Percentiles rank a stretch among this genome's conserved stretches.
These are phyloP conservation scores for Colletotrichum cordylinicola DNA, from an alignment of 2,329 filamentous ascomycete genomes.

Conservation along the genomic window DNA sequence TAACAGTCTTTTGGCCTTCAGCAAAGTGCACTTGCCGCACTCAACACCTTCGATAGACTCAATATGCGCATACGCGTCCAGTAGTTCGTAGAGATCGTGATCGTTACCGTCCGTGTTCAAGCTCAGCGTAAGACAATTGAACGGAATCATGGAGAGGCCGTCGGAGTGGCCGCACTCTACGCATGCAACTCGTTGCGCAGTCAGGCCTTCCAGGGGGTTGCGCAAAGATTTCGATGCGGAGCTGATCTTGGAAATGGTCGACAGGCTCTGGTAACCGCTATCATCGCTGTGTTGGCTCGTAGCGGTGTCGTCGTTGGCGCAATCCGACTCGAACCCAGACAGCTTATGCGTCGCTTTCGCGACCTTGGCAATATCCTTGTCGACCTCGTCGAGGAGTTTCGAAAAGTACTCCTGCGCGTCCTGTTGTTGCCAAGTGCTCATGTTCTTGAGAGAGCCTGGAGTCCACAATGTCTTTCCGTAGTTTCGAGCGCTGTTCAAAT, in stretches of 20 bases:
- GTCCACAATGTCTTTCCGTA: constrained; percentile 84
- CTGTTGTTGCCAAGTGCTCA: constrained; percentile 96
- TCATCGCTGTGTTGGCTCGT: constrained; percentile 60
- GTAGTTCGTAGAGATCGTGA: constrained; percentile 77
- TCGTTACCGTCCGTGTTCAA: constrained; percentile 67
- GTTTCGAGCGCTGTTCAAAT: constrained; percentile 72
- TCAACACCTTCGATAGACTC: constrained; percentile 90
- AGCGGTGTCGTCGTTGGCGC: constrained; percentile 45
- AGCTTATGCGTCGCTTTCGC: constrained; percentile 34
- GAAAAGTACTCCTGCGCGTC: constrained; percentile 98
- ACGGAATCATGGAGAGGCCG: constrained; percentile 87
- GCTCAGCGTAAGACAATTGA: constrained; percentile 90
- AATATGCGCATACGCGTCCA: constrained; percentile 84
- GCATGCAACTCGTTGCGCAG: constrained; percentile 89
- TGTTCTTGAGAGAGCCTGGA: constrained; percentile 80
- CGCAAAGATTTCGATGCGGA: constrained; percentile 43
- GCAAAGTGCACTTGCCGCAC: constrained; percentile 87
- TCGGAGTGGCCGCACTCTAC: constrained; percentile 85
- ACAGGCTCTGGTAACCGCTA: constrained; percentile 60
- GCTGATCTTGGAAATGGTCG: constrained; percentile 38
- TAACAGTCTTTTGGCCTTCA: constrained; percentile 59
- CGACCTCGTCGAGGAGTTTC: constrained; percentile 83
- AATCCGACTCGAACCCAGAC: constrained; percentile 45
- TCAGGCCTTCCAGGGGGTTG: constrained; percentile 86
- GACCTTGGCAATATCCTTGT: constrained; percentile 72